phyloP scores from a whole-genome alignment of 2,329 filamentous ascomycete genomes.

The Sphaerulina musiva region DNA sequence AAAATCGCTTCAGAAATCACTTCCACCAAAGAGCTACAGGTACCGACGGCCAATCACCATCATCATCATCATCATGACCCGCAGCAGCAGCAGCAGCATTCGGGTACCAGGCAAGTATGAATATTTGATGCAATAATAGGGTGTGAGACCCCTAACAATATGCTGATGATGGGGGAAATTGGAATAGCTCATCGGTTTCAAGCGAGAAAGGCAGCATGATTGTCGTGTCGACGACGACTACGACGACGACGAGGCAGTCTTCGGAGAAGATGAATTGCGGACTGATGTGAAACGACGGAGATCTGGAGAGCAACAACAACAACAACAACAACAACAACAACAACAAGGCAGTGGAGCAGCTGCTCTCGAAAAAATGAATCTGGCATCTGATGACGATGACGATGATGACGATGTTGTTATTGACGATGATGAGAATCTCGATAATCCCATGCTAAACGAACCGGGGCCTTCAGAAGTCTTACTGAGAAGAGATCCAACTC shows the following conservation, averaged over 20 bases:
- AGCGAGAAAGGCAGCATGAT: conserved; percentile 10
- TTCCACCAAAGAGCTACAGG: neutral
- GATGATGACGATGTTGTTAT: no score
- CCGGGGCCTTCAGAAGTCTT: neutral
- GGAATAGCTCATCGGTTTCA: conserved; percentile 10
- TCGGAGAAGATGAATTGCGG: neutral
- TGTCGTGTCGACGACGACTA: neutral
- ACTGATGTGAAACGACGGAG: conserved; percentile 1
- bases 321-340: no score
- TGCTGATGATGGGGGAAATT: neutral
- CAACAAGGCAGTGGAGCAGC: neutral
- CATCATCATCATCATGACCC: no score
- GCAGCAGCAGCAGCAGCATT: conserved; percentile 4
- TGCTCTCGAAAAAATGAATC: neutral
- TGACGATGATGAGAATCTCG: neutral
- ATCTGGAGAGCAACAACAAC: neutral
- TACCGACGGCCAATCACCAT: neutral
- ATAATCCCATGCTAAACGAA: neutral
- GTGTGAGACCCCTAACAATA: neutral
- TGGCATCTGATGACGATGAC: neutral
- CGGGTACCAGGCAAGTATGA: conserved; percentile 8
- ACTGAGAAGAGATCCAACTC: neutral
- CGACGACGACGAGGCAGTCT: no score
- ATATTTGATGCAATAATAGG: neutral
- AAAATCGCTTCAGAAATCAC: conserved; percentile 8